Evolutionary conservation across 1,284 basidiomycete species (phyloP).

Genomic region (Neolentinus lepideus): DNA sequence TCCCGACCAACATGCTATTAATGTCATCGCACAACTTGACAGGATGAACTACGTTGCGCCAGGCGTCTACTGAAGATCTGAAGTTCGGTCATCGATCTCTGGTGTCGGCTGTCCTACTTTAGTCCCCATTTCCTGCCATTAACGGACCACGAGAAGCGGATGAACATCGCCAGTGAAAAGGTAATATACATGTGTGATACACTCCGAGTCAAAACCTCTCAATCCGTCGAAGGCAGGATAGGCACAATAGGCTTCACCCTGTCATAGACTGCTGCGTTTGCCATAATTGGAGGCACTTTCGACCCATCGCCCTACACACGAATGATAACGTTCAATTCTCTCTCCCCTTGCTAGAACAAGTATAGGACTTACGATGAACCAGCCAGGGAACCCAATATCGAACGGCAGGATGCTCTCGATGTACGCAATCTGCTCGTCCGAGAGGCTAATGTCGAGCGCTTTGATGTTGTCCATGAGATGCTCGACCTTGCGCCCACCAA

Average conservation of each 20-base stretch:
- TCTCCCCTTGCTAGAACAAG: background rate
- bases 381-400: conserved; percentile 30
- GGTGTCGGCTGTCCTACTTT: no score
- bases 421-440: conserved; percentile 28
- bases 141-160: no score
- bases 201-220: background rate
- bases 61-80: no score
- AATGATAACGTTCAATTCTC: background rate
- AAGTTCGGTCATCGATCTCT: no score
- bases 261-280: background rate
- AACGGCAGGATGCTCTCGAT: conserved; percentile 30
- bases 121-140: no score
- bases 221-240: background rate
- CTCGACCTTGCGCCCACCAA: conserved; percentile 40
- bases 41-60: no score
- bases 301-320: background rate
- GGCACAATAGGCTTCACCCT: background rate
- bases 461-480: conserved; percentile 37
- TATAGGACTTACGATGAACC: conserved; percentile 24
- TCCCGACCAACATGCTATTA: no score
- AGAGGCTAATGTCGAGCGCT: conserved; percentile 31
- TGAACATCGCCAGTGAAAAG: no score
- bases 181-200: no score
- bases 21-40: no score
- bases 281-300: background rate